Evolutionary conservation across 2,329 filamentous ascomycete genomes (phyloP), one percentile per base, ranked within the genome.

Genomic region (Metarhizium robertsii): DNA sequence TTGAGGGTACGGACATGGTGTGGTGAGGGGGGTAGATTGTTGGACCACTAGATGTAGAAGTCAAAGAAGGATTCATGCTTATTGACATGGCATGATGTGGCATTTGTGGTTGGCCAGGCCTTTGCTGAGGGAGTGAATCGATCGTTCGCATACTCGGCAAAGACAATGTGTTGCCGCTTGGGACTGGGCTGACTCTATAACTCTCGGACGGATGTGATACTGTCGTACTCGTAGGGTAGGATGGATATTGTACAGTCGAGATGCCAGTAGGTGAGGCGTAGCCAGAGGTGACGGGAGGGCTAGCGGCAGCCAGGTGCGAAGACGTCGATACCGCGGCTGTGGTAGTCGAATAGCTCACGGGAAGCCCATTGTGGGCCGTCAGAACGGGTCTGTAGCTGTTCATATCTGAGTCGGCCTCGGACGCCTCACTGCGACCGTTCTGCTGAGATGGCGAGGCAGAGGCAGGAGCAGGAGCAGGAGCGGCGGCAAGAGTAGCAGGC

Each of bases 21-120:
- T 59, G 74, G 61, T 63, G 73, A 60, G 65, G 60, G 59, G 65
- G 61, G 58, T 79, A 79, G 63, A 75, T 80, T 20, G 69, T 63
- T 66, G 78, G 66, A 36, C 69, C 61, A 18, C 60, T 60, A 30
- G 66, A 57, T 16, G 61, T 60, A 34, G 67, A 56, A 13, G 66
- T 60, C 59, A 69, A 60, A 11, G 66, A 61, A 57, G 66, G 62
- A 64, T 54, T 71, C 64, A 64, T 71, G 59, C 58, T 68, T 68
- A 63, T 66, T 45, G 68, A 65, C 68, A 75, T 70, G 57, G 61
- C 61, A 55, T 70, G 68, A 58, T 68, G 66, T 58, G 64, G 62
- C 52, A 60, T 64, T 40, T 61, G 65, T 55, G 53, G 61, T 57
- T 57, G 61, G 55, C 52, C 63, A 61, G 59, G 47, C 38, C 52